phyloP scores from a whole-genome alignment of 768 basidiomycete genomes.

The Lanmaoa pseudosensibilis region DNA sequence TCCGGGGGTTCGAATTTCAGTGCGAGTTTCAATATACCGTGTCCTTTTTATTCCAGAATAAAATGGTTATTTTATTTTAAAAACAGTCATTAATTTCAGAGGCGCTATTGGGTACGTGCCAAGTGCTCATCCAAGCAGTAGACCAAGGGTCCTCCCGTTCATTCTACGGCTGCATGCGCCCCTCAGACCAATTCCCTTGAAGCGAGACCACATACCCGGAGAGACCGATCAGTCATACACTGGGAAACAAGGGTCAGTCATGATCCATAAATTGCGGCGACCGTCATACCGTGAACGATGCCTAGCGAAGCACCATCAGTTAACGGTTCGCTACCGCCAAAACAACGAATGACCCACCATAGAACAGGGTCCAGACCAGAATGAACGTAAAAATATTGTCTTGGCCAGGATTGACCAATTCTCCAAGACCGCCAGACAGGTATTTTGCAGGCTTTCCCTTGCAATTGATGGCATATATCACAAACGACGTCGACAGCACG shows the following conservation, averaged over 20 bases:
- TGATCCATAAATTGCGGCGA: not conserved
- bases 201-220: not conserved
- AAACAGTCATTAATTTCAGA: not conserved
- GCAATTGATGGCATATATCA: constrained; percentile 72
- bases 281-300: constrained; percentile 47
- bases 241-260: constrained; percentile 25
- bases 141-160: not conserved
- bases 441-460: constrained; percentile 62
- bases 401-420: constrained; percentile 80
- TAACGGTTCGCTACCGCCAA: not conserved
- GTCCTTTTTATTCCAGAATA: not conserved
- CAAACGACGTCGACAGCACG: constrained; percentile 63
- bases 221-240: constrained; percentile 39
- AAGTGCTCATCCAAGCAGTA: not conserved
- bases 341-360: constrained; percentile 53
- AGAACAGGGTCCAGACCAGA: constrained; percentile 91
- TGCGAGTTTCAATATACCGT: constrained; percentile 13
- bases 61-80: not conserved
- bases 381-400: constrained; percentile 91
- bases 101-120: not conserved
- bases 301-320: constrained; percentile 29
- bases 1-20: constrained; percentile 4
- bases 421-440: constrained; percentile 59
- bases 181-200: not conserved
- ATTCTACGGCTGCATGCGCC: no score